Base-by-base conservation (phyloP, 805 yeast species). In the Wickerhamiella lipophila region DNA sequence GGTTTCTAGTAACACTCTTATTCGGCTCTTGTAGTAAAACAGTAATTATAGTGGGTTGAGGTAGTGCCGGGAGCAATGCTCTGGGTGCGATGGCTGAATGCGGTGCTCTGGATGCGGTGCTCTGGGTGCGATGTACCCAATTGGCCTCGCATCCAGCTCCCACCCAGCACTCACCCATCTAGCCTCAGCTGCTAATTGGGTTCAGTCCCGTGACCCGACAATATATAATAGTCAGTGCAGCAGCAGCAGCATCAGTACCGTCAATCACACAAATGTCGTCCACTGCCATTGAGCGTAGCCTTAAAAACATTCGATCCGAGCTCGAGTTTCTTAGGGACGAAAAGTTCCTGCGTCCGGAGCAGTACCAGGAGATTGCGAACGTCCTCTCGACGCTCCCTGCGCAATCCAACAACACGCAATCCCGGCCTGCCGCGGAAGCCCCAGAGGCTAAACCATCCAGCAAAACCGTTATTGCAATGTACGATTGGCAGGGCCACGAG, bases 261-360 rank as follows among this genome's bases (percentile, higher is more conserved):
- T n/a, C n/a, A n/a, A n/a, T n/a, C n/a, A n/a, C n/a, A n/a, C 18
- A 11, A 23, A 42, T 42, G 38, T 19, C 26, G 18, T 19, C 46
- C 27, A 12, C 36, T 18, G 46, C 46, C 4, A 44, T 35, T 23
- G 47, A 44, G n/a, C 15, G 41, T n/a, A 21, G 39, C 6, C 34
- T 46, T 25, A 39, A 38, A 12, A 39, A 29, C 38, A 68, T 86
- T 53, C 67, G 79, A 66, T 76, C 83, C 64, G 95, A 87, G 61
- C 73, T 87, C 39, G 94, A 85, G 63, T 86, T 84, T 60, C 68
- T 87, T 26, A 68, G 65, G 39, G 94, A 84, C 55, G 79, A 88
- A 1, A 77, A 77, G 44, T 92, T 84, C 40, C 77, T 87, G 50
- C 69, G 79, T 16, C 72, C 74, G 32, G 69, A 65, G 8, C 71